A percentile compares a stretch with the other conserved stretches of the same genome.
Evolutionary conservation across 2,329 filamentous ascomycete species (phyloP).

Genomic region (Diplodia intermedia): DNA sequence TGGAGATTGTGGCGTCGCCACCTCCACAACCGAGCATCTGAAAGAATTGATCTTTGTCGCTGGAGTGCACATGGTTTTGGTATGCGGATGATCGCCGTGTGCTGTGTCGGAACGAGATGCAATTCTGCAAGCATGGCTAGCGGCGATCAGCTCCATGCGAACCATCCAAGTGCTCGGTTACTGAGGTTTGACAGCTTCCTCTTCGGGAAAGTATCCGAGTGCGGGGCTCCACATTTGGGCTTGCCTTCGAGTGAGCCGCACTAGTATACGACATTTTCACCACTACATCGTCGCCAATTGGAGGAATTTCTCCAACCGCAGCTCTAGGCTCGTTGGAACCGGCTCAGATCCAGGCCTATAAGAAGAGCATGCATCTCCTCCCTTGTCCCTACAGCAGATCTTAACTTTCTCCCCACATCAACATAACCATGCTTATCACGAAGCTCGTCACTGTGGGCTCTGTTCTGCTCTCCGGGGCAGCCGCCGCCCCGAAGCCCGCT

Average conservation of each 20-base stretch:
- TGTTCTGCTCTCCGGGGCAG: constrained; percentile 12
- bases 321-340: background rate
- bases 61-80: background rate
- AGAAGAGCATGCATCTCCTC: background rate
- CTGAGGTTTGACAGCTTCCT: constrained; percentile 4
- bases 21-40: constrained; percentile 1
- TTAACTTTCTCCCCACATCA: background rate
- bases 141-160: constrained; percentile 9
- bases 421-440: constrained; percentile 8
- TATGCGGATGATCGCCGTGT: background rate
- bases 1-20: constrained; percentile 8
- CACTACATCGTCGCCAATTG: constrained; percentile 1
- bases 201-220: constrained; percentile 3
- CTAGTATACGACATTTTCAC: constrained; percentile 8
- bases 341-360: background rate
- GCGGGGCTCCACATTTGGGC: constrained; percentile 21
- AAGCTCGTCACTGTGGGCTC: constrained; percentile 15
- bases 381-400: constrained; percentile 1
- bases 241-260: constrained; percentile 9
- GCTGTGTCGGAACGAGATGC: background rate
- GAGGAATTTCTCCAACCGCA: constrained; percentile 11
- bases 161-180: constrained; percentile 14
- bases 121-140: constrained; percentile 5
- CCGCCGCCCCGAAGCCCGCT: constrained; percentile 6
- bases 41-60: background rate